Percentiles rank a stretch among this genome's conserved stretches.
Evolutionary conservation across 192 early-diverging fungal species (phyloP).

Genomic region (Allomyces arbusculus): DNA sequence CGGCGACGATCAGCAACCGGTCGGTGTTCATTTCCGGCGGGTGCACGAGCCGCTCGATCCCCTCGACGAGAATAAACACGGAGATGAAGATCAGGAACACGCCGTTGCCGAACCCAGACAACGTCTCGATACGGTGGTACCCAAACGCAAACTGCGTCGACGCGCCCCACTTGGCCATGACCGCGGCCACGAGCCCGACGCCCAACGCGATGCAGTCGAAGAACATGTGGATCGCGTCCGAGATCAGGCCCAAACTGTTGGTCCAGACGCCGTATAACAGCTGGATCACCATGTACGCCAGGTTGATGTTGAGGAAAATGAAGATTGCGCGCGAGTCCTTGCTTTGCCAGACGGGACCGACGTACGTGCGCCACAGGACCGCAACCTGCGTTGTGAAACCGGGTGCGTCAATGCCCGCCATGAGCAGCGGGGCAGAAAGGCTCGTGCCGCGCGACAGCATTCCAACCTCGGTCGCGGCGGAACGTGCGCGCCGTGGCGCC

Average conservation of each 20-base stretch:
- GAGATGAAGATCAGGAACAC: conserved; percentile 76
- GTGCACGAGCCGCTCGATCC: conserved; percentile 63
- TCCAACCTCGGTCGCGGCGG: too few relatives aligned
- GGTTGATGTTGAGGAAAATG: conserved; percentile 77
- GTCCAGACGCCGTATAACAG: conserved; percentile 55
- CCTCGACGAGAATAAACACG: conserved; percentile 77
- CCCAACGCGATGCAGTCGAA: conserved; percentile 87
- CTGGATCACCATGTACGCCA: conserved; percentile 84
- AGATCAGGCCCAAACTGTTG: conserved; percentile 73
- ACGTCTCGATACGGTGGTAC: conserved; percentile 73
- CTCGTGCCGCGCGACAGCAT: too few relatives aligned
- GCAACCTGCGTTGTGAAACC: neutral
- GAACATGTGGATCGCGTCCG: conserved; percentile 95
- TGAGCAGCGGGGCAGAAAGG: too few relatives aligned
- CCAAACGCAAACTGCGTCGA: conserved; percentile 20
- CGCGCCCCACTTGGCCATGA: conserved; percentile 79
- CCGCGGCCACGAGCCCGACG: conserved; percentile 65
- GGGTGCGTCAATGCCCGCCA: neutral
- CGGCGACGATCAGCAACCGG: conserved; percentile 62
- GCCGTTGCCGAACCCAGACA: conserved; percentile 85
- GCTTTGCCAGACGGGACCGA: conserved; percentile 28
- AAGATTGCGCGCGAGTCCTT: conserved; percentile 77
- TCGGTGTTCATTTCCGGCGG: conserved; percentile 73
- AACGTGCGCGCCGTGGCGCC: neutral
- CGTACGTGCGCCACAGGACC: neutral